Evolutionary conservation across 768 basidiomycete genomes (phyloP), one percentile per base, ranked within the genome.

Genomic region (Leccinum sublutescens): DNA sequence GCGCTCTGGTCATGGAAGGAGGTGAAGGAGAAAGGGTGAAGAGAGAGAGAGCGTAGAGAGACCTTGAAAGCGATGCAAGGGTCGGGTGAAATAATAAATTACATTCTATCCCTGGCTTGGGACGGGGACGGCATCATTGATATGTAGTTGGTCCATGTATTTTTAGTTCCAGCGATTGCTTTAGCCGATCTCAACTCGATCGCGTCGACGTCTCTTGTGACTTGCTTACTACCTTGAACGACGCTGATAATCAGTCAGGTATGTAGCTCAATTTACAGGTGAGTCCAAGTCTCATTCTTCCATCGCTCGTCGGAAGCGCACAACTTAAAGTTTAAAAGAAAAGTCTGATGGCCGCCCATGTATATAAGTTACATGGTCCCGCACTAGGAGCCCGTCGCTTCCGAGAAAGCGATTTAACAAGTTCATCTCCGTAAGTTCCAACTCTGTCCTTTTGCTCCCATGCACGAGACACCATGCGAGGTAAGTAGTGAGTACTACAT

Each of bases 1-100:
- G 63, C 5, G 68, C 56, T 52, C 71, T 63, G 60, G 71, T 63
- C 70, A 72, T 72, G 61, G 54, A 49, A 53, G 56, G 9, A 3
- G 40, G 25, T 33, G 33, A 9, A 3, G 40, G 25, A 36, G 51
- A 45, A 29, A 36, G 31, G 54, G 54, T n/a, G 58, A 40, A 12
- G 49, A 49, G 50, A 38, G 38, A 23, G 23, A 34, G 40, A 15
- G 36, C 36, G 33, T 33, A 36, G 17, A 21, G 34, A 45, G 25
- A 14, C 48, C 36, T 36, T 34, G 33, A 34, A 68, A 56, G 62
- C 60, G 56, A 64, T 40, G 34, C 17, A 56, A 71, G 68, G 68
- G 68, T 64, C 62, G 50, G n/a, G 8, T 43, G 40, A 43, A 43
- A 43, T 43, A 43, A 43, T 36, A 38, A 38, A 38, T 38, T 43